A percentile compares a stretch with the other conserved stretches of the same genome.
These are phyloP conservation scores for Phaeomoniella chlamydospora DNA, from an alignment of 2,329 filamentous ascomycete species.

Conservation along the genomic window DNA sequence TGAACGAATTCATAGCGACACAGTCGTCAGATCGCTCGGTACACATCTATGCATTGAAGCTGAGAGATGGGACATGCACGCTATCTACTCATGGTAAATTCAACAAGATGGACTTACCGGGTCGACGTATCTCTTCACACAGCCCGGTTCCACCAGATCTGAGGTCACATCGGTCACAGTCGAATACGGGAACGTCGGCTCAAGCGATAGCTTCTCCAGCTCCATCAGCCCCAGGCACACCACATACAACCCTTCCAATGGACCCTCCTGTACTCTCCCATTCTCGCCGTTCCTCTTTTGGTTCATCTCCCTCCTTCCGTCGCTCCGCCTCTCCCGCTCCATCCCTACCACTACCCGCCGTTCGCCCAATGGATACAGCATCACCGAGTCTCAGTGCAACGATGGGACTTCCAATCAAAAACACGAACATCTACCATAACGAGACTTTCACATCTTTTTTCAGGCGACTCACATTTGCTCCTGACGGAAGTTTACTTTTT, in stretches of 20 bases:
- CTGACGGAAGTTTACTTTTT: conserved; percentile 83
- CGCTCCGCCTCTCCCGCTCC: conserved; percentile 87
- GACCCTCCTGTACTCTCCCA: conserved; percentile 88
- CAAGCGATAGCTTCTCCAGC: conserved; percentile 63
- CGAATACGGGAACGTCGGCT: conserved; percentile 20
- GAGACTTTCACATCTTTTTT: conserved; percentile 97
- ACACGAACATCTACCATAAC: conserved; percentile 85
- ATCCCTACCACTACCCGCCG: conserved; percentile 82
- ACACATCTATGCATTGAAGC: conserved; percentile 91
- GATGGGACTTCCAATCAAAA: conserved; percentile 52
- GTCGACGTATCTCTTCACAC: conserved; percentile 74
- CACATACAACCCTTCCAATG: conserved; percentile 85
- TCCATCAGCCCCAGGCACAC: conserved; percentile 85
- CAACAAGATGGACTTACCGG: conserved; percentile 85
- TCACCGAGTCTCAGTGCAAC: conserved; percentile 52
- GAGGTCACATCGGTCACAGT: conserved; percentile 38
- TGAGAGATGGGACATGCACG: conserved; percentile 90
- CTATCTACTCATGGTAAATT: conserved; percentile 66
- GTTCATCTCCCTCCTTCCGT: conserved; percentile 59
- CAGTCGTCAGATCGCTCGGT: conserved; percentile 97
- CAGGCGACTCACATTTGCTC: conserved; percentile 80
- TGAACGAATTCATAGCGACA: conserved; percentile 96
- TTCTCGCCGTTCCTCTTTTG: conserved; percentile 87
- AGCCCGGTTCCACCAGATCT: conserved; percentile 86
- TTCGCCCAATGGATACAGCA: conserved; percentile 85